These are phyloP conservation scores for Sporisorium exsertum DNA, from an alignment of 1,284 basidiomycete genomes.

Conservation along the genomic window DNA sequence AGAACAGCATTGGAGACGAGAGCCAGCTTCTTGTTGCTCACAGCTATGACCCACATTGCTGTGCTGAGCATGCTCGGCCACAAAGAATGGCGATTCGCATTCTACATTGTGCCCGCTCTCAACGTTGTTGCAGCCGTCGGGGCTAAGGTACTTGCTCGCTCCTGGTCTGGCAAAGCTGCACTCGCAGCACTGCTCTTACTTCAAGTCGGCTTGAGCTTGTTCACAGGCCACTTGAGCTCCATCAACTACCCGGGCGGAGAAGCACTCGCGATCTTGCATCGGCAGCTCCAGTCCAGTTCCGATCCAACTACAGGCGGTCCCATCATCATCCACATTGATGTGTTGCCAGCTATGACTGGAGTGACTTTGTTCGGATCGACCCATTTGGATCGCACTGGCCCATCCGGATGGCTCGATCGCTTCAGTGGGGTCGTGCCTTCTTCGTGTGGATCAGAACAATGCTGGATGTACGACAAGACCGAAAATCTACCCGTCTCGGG, in stretches of 20 bases:
- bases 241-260: conserved; percentile 91
- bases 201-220: conserved; percentile 33
- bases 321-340: conserved; percentile 76
- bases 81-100: conserved; percentile 92
- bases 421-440: conserved; percentile 7
- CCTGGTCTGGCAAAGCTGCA: conserved; percentile 14
- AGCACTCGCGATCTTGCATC: conserved; percentile 78
- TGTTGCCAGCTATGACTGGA: conserved; percentile 88
- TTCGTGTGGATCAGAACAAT: conserved; percentile 1
- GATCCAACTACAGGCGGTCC: not conserved
- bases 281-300: conserved; percentile 23
- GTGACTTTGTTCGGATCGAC: conserved; percentile 87
- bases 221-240: conserved; percentile 75
- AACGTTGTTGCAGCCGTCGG: conserved; percentile 83
- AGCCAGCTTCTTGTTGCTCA: conserved; percentile 28
- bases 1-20: conserved; percentile 1
- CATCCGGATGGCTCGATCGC: conserved; percentile 4
- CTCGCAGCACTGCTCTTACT: conserved; percentile 13
- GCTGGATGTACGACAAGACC: conserved; percentile 64
- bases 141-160: conserved; percentile 72
- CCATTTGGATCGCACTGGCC: conserved; percentile 66
- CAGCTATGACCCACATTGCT: conserved; percentile 74
- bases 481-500: conserved; percentile 43
- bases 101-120: conserved; percentile 84
- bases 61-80: conserved; percentile 79